These are phyloP conservation scores for Macrocybe gigantea DNA, from an alignment of 768 basidiomycete genomes.

Conservation along the genomic window DNA sequence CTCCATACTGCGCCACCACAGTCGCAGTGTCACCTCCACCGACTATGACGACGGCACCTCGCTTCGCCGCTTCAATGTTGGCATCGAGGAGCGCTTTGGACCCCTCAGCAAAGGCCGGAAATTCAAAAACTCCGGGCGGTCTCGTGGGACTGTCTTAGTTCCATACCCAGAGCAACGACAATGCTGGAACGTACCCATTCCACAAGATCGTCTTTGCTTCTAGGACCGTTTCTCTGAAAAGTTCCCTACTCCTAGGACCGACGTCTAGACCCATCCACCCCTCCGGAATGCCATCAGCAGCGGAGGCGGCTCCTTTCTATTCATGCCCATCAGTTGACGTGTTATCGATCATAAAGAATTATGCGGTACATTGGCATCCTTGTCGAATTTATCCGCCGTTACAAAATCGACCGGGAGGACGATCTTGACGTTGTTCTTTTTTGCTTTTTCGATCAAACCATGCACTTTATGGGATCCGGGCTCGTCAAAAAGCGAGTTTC, in stretches of 20 bases:
- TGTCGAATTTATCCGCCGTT: conserved; percentile 92
- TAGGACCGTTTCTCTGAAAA: conserved; percentile 75
- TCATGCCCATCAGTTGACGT: neutral
- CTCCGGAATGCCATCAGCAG: conserved; percentile 81
- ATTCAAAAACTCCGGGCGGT: conserved; percentile 97
- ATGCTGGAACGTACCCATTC: conserved; percentile 63
- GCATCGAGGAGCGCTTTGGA: conserved; percentile 83
- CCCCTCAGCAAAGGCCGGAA: conserved; percentile 83
- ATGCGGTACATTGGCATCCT: conserved; percentile 66
- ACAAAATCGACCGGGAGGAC: conserved; percentile 95
- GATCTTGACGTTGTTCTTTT: conserved; percentile 85
- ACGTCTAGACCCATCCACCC: conserved; percentile 95
- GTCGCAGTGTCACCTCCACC: conserved; percentile 98
- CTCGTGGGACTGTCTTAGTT: conserved; percentile 32
- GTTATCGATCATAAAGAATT: neutral
- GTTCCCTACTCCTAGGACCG: conserved; percentile 75
- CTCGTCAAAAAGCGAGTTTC: conserved; percentile 89
- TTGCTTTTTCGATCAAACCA: conserved; percentile 84
- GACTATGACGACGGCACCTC: conserved; percentile 89
- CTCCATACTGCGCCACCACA: conserved; percentile 77
- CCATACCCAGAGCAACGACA: neutral
- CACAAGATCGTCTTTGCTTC: conserved; percentile 95
- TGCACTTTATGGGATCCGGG: conserved; percentile 84
- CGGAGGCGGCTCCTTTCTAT: conserved; percentile 72
- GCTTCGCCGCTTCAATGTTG: conserved; percentile 77